Evolutionary conservation across 306 rosid genomes (phyloP).

Genomic region (Clitoria ternatea): DNA sequence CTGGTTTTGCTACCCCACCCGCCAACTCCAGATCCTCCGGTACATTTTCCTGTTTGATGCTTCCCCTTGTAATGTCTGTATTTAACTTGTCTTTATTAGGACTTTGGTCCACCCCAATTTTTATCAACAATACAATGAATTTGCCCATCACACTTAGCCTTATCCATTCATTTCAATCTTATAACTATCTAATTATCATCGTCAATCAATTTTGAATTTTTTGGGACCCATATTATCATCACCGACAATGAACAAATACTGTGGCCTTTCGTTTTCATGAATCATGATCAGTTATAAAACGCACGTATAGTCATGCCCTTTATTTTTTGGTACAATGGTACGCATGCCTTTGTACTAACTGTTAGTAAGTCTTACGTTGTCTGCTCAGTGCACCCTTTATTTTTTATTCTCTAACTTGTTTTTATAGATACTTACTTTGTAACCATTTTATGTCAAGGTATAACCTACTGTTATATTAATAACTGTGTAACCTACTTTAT

Average conservation of each 20-base stretch:
- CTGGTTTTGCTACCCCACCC: constrained; percentile 8
- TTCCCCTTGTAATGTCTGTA: neutral
- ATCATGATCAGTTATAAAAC: neutral
- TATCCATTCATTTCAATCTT: constrained; percentile 14
- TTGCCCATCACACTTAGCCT: neutral
- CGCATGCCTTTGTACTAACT: neutral
- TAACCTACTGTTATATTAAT: too few species aligned
- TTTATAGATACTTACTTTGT: too few species aligned
- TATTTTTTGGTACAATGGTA: neutral
- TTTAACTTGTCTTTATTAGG: neutral
- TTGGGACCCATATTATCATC: neutral
- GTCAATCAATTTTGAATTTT: neutral
- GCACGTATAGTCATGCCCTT: neutral
- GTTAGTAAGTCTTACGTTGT: neutral
- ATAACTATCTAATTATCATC: neutral
- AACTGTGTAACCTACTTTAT: too few species aligned
- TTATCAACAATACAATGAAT: neutral
- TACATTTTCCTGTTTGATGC: neutral
- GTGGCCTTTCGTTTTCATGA: constrained; percentile 1
- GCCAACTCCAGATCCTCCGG: neutral
- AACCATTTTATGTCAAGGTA: too few species aligned
- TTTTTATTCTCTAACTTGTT: too few species aligned
- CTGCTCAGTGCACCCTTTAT: too few species aligned
- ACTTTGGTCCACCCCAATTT: neutral
- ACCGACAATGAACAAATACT: constrained; percentile 11